Evolutionary conservation across 2,329 filamentous ascomycete genomes (phyloP).

Genomic region (Aureobasidium pullulans): DNA sequence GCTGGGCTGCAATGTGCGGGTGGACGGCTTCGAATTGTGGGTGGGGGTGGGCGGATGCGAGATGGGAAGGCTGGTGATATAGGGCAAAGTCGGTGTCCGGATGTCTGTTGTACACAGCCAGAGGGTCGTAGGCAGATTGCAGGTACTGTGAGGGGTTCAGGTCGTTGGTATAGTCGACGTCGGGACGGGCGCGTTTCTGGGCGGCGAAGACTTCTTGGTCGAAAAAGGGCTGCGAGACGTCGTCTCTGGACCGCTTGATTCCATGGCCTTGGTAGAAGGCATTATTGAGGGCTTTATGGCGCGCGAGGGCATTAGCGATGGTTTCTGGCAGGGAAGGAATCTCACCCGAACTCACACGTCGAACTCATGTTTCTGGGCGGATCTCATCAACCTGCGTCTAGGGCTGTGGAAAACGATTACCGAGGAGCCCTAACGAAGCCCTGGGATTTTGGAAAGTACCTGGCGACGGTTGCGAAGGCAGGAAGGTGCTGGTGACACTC

Average conservation of each 20-base stretch:
- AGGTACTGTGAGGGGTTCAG: conserved; percentile 1
- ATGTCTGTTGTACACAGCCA: neutral
- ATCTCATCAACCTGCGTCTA: neutral
- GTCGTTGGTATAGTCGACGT: neutral
- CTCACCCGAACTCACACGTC: neutral
- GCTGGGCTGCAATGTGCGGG: neutral
- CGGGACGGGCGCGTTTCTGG: neutral
- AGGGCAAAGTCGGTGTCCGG: neutral
- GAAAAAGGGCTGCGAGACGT: neutral
- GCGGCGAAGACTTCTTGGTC: neutral
- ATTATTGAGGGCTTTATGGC: neutral
- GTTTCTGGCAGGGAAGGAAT: neutral
- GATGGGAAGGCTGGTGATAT: neutral
- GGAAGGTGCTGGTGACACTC: neutral
- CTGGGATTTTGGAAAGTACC: neutral
- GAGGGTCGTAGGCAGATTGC: neutral
- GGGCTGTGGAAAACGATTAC: neutral
- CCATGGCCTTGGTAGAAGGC: neutral
- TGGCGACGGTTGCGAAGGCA: neutral
- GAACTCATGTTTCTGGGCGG: neutral
- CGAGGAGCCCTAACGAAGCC: conserved; percentile 7
- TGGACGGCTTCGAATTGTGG: neutral
- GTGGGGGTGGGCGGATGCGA: neutral
- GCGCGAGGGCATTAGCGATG: conserved; percentile 1
- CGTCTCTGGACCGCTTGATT: neutral